Evolutionary conservation across 2,329 filamentous ascomycete genomes (phyloP).

Genomic region (Aspergillus chevalieri): DNA sequence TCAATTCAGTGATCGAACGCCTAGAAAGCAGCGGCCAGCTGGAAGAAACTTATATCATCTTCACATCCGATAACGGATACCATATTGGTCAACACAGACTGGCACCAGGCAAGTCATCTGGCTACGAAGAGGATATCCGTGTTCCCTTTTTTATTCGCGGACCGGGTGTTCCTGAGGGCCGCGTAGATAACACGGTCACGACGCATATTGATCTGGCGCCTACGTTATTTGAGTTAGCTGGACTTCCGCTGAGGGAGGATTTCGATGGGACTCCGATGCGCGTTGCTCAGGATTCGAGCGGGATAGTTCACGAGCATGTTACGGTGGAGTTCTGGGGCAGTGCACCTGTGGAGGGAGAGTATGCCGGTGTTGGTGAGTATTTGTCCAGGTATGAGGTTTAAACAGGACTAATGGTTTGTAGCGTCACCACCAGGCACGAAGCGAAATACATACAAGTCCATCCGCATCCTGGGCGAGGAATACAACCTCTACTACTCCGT

Average conservation of each 20-base stretch:
- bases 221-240: constrained; percentile 44
- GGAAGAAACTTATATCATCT: constrained; percentile 51
- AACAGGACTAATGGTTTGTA: no score
- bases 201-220: constrained; percentile 58
- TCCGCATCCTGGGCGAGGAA: constrained; percentile 12
- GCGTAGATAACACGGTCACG: constrained; percentile 41
- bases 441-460: constrained; percentile 16
- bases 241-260: constrained; percentile 34
- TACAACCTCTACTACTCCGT: constrained; percentile 19
- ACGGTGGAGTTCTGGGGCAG: constrained; percentile 53
- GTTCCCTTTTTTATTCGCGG: constrained; percentile 53
- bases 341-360: background rate
- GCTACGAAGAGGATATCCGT: constrained; percentile 52
- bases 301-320: constrained; percentile 41
- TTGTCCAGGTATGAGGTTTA: no score
- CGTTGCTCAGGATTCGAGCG: constrained; percentile 15
- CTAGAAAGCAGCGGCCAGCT: constrained; percentile 34
- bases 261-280: constrained; percentile 52
- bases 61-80: constrained; percentile 53
- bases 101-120: constrained; percentile 50
- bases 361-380: no score
- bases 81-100: constrained; percentile 54
- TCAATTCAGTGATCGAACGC: constrained; percentile 35
- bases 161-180: constrained; percentile 43
- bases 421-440: background rate